These are phyloP conservation scores for Daldinia caldariorum DNA, from an alignment of 495 filamentous ascomycete genomes.

Conservation along the genomic window DNA sequence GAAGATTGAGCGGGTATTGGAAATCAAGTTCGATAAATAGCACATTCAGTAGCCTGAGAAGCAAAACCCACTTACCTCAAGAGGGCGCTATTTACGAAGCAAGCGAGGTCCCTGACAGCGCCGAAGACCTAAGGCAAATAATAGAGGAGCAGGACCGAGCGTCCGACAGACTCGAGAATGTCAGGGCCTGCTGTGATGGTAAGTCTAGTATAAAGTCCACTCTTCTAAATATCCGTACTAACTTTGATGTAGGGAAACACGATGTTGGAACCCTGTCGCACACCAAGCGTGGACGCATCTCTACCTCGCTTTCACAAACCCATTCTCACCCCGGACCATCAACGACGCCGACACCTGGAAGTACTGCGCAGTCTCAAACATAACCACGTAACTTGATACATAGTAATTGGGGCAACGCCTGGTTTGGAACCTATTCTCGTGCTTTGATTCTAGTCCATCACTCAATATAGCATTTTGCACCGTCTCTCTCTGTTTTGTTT, in stretches of 20 bases:
- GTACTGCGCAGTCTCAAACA: conserved; percentile 47
- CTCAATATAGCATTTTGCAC: conserved; percentile 47
- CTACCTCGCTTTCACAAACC: conserved; percentile 35
- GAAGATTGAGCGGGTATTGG: conserved; percentile 59
- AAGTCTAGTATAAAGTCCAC: conserved; percentile 50
- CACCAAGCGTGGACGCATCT: conserved; percentile 53
- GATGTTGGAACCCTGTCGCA: conserved; percentile 68
- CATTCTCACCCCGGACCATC: conserved; percentile 47
- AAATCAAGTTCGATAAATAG: conserved; percentile 56
- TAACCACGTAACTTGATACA: conserved; percentile 42
- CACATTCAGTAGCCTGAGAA: conserved; percentile 53
- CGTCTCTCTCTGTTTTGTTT: conserved; percentile 3
- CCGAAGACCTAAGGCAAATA: conserved; percentile 79
- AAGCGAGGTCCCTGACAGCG: conserved; percentile 76
- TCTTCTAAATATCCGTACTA: conserved; percentile 25
- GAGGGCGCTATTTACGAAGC: conserved; percentile 72
- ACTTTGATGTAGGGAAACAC: conserved; percentile 71
- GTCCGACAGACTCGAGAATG: conserved; percentile 86
- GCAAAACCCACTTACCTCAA: conserved; percentile 55
- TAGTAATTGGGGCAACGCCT: conserved; percentile 21
- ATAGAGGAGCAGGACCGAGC: conserved; percentile 79
- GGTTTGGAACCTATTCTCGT: conserved; percentile 19
- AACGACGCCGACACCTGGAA: conserved; percentile 48
- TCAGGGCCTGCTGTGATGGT: conserved; percentile 98
- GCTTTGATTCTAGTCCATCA: conserved; percentile 50